Percentiles rank a stretch among this genome's conserved stretches.
Evolutionary conservation across 1,284 basidiomycete genomes (phyloP).

Genomic region (Phlebopus sp.): DNA sequence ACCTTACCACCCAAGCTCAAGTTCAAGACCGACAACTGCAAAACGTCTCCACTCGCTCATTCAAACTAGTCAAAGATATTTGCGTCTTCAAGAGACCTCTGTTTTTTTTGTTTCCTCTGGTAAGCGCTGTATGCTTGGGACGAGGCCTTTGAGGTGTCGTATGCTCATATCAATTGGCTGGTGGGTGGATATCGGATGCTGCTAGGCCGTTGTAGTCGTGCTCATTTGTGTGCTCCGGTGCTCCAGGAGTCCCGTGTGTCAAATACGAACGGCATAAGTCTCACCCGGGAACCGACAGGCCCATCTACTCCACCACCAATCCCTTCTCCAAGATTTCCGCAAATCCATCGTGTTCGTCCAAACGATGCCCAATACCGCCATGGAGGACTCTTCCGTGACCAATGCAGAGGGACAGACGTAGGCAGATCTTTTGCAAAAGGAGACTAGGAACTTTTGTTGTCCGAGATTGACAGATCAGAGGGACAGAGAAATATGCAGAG

Average conservation of each 20-base stretch:
- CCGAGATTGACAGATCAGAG: slow-evolving; percentile 47
- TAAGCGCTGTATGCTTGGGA: slow-evolving; percentile 52
- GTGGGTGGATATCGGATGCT: slow-evolving; percentile 22
- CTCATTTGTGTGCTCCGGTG: background rate
- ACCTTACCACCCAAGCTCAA: slow-evolving; percentile 31
- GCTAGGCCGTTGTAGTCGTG: background rate
- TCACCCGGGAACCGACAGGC: slow-evolving; percentile 50
- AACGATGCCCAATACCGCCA: slow-evolving; percentile 43
- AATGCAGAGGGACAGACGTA: slow-evolving; percentile 15
- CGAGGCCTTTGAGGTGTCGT: slow-evolving; percentile 44
- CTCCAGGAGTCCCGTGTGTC: slow-evolving; percentile 45
- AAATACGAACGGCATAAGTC: slow-evolving; percentile 33
- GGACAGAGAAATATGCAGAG: slow-evolving; percentile 43
- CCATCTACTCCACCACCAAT: slow-evolving; percentile 50
- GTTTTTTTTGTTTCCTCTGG: slow-evolving; percentile 46
- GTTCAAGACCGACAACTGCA: slow-evolving; percentile 22
- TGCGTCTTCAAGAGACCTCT: slow-evolving; percentile 39
- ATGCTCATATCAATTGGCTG: slow-evolving; percentile 40
- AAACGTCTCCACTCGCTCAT: slow-evolving; percentile 26
- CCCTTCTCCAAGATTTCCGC: slow-evolving; percentile 48
- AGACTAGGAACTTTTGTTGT: slow-evolving; percentile 42
- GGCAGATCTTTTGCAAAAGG: slow-evolving; percentile 36
- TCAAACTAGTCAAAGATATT: slow-evolving; percentile 46
- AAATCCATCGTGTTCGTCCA: slow-evolving; percentile 47
- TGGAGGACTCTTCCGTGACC: slow-evolving; percentile 26